Conservation (phyloP, 805 yeast species). For the Lipomyces mesembrius region DNA sequence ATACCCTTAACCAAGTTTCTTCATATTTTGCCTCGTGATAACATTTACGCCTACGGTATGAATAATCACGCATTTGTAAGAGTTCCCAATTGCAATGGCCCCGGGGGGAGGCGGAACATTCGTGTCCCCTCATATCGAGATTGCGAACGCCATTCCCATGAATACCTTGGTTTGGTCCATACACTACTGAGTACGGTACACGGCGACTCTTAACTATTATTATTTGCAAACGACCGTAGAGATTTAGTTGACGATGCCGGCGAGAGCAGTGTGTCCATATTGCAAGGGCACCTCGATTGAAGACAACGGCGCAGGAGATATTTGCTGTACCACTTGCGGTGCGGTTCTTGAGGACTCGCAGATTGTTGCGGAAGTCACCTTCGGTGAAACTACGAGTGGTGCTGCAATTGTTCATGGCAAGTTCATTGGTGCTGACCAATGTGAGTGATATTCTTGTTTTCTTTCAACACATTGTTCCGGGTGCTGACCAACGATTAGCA, state of each 20-base stretch:
- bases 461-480: neutral
- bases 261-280: conserved; percentile 25
- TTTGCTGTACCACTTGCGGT: conserved; percentile 84
- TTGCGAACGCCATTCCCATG: neutral
- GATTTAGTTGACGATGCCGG: conserved; percentile 13
- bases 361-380: conserved; percentile 92
- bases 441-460: conserved; percentile 20
- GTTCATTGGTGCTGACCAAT: conserved; percentile 85
- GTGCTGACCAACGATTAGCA: conserved; percentile 15
- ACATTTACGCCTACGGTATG: neutral
- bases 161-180: neutral
- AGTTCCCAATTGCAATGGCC: neutral
- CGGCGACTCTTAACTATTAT: neutral
- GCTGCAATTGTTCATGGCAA: conserved; percentile 97
- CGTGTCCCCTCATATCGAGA: neutral
- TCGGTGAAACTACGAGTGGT: conserved; percentile 89
- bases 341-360: conserved; percentile 88
- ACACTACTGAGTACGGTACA: neutral
- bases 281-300: conserved; percentile 35
- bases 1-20: neutral
- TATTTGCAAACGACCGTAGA: neutral
- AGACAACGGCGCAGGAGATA: conserved; percentile 50
- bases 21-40: neutral
- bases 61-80: neutral
- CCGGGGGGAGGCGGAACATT: neutral